phyloP scores from a whole-genome alignment of 352 stramenopile species.

The Phytophthora tentaculata region DNA sequence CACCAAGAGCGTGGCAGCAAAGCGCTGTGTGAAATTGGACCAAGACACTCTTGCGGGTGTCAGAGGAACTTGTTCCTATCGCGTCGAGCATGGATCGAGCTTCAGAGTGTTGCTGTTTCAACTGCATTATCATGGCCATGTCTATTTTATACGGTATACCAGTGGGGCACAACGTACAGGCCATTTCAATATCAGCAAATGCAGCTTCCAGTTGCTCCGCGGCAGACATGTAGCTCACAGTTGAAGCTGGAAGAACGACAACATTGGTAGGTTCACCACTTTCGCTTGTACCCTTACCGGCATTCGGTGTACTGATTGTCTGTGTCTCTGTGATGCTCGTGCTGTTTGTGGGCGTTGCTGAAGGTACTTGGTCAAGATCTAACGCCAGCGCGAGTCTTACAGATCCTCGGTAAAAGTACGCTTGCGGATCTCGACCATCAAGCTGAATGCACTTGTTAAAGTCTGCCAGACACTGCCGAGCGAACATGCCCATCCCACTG shows the following conservation, averaged over 20 bases:
- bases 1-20: constrained; percentile 53
- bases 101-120: constrained; percentile 53
- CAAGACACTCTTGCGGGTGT: constrained; percentile 47
- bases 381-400: constrained; percentile 69
- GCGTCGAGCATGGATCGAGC: constrained; percentile 52
- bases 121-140: constrained; percentile 80
- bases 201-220: constrained; percentile 71
- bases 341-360: constrained; percentile 2
- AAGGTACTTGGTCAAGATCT: constrained; percentile 41
- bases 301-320: constrained; percentile 13
- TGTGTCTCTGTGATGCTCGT: constrained; percentile 9
- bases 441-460: constrained; percentile 80
- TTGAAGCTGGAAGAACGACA: constrained; percentile 6
- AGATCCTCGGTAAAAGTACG: constrained; percentile 81
- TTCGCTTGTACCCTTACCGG: constrained; percentile 8
- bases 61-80: constrained; percentile 23
- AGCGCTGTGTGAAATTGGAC: constrained; percentile 75
- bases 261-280: constrained; percentile 9
- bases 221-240: constrained; percentile 31
- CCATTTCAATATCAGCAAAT: constrained; percentile 82
- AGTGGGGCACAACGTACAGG: constrained; percentile 57
- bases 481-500: constrained; percentile 36
- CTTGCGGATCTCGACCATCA: constrained; percentile 72
- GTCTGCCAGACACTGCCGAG: constrained; percentile 65
- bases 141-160: constrained; percentile 61